phyloP scores from a whole-genome alignment of 768 basidiomycete genomes.

The Phylloporus rhodoxanthus region DNA sequence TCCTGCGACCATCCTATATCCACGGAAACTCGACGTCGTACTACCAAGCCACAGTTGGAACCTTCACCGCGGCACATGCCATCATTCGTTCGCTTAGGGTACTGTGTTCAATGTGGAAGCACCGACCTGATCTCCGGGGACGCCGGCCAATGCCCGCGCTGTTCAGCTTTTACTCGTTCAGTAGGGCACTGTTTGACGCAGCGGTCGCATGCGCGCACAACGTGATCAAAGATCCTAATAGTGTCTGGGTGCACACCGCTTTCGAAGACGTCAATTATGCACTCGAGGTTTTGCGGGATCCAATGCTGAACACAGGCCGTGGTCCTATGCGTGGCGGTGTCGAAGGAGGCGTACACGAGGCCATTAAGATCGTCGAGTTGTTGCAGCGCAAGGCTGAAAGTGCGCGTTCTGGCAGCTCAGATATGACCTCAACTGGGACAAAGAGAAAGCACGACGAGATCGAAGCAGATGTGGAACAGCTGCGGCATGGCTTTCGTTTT shows the following conservation, averaged over 20 bases:
- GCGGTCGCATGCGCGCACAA: slow-evolving; percentile 60
- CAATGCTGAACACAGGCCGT: slow-evolving; percentile 27
- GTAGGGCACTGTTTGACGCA: slow-evolving; percentile 60
- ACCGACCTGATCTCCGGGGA: slow-evolving; percentile 28
- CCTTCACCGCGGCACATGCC: slow-evolving; percentile 59
- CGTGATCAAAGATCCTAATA: slow-evolving; percentile 47
- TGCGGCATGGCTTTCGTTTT: slow-evolving; percentile 34
- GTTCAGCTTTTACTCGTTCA: slow-evolving; percentile 55
- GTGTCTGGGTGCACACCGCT: slow-evolving; percentile 44
- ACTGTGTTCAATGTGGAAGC: slow-evolving; percentile 38
- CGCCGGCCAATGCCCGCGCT: slow-evolving; percentile 37
- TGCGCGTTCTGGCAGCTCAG: slow-evolving; percentile 15
- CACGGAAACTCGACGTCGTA: slow-evolving; percentile 28
- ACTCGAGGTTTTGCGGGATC: slow-evolving; percentile 39
- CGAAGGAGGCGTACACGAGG: slow-evolving; percentile 33
- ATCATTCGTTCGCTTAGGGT: slow-evolving; percentile 50
- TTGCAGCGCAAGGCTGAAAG: slow-evolving; percentile 38
- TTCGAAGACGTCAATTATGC: slow-evolving; percentile 41
- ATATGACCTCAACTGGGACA: slow-evolving; percentile 23
- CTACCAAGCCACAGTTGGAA: slow-evolving; percentile 51
- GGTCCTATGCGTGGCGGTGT: slow-evolving; percentile 30
- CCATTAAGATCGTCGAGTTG: slow-evolving; percentile 36
- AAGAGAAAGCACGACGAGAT: slow-evolving; percentile 43
- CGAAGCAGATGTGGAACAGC: slow-evolving; percentile 30
- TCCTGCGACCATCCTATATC: slow-evolving; percentile 40